Percentiles rank a stretch among this genome's conserved stretches.
Evolutionary conservation across 176 grass and related monocot species (phyloP).

Genomic region (Juncus inflexus): DNA sequence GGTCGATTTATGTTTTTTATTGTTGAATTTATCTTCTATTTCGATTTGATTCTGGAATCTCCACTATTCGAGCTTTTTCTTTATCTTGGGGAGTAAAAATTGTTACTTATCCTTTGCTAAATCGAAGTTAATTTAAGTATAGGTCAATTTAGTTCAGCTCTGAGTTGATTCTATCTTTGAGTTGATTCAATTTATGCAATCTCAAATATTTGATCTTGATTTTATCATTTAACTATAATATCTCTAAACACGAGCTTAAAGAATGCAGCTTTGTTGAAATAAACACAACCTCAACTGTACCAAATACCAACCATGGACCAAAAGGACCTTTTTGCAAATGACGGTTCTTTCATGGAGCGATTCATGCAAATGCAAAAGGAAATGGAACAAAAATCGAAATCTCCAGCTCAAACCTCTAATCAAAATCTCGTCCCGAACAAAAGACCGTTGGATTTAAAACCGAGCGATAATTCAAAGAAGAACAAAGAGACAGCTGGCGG

Average conservation of each 20-base stretch:
- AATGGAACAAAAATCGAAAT: conserved; percentile 42
- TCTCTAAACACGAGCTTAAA: conserved; percentile 43
- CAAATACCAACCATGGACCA: conserved; percentile 31
- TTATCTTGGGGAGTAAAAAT: too few species aligned
- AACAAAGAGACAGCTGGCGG: neutral
- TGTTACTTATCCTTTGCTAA: too few species aligned
- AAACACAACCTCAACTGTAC: conserved; percentile 1
- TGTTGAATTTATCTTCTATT: too few species aligned
- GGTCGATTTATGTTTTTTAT: too few species aligned
- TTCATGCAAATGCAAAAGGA: conserved; percentile 93
- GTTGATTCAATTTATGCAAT: too few species aligned
- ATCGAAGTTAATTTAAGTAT: too few species aligned
- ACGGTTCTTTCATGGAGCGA: conserved; percentile 92
- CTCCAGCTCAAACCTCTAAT: conserved; percentile 8
- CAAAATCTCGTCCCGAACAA: conserved; percentile 32
- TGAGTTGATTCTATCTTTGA: too few species aligned
- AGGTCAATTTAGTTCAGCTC: too few species aligned
- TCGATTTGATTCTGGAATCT: too few species aligned
- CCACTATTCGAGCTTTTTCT: too few species aligned
- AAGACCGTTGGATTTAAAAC: conserved; percentile 47
- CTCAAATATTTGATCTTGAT: too few species aligned
- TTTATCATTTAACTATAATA: neutral
- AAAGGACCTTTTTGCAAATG: conserved; percentile 77
- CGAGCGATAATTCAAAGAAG: conserved; percentile 48
- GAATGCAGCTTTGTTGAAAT: conserved; percentile 35